Evolutionary conservation across 2,329 filamentous ascomycete species (phyloP).

Genomic region (Alternaria sp.): DNA sequence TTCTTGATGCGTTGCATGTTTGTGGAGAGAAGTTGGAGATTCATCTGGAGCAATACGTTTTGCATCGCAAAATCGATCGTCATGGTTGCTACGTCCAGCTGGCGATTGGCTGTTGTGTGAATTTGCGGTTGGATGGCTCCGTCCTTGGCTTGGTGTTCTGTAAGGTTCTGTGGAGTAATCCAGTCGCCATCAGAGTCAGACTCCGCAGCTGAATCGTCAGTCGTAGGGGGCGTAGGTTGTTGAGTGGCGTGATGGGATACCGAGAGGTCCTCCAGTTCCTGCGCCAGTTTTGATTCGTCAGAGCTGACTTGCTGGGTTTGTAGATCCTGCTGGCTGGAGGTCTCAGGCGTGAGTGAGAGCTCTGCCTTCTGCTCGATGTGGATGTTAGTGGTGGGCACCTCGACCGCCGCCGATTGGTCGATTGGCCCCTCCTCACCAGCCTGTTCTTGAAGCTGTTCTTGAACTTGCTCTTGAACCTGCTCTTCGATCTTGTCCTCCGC

Average conservation of each 20-base stretch:
- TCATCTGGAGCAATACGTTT: constrained; percentile 93
- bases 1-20: constrained; percentile 80
- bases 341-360: not conserved
- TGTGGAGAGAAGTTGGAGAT: constrained; percentile 85
- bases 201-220: constrained; percentile 21
- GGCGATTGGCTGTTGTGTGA: constrained; percentile 59
- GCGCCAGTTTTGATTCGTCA: constrained; percentile 12
- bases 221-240: constrained; percentile 25
- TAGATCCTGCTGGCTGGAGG: not conserved
- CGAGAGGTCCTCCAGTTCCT: constrained; percentile 29
- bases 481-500: constrained; percentile 13
- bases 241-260: constrained; percentile 21
- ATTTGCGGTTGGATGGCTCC: constrained; percentile 46
- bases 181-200: constrained; percentile 64
- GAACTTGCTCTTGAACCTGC: constrained; percentile 13
- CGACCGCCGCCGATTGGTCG: constrained; percentile 2
- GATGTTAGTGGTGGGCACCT: constrained; percentile 2
- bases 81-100: constrained; percentile 86
- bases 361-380: constrained; percentile 10
- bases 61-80: constrained; percentile 98
- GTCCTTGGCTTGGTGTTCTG: constrained; percentile 79
- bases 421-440: constrained; percentile 2
- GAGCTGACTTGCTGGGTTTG: not conserved
- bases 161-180: constrained; percentile 94
- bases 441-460: constrained; percentile 10